A percentile compares a stretch with the other conserved stretches of the same genome.
Conservation (phyloP, 75 land plant genomes). For the Sequoia sempervirens region DNA sequence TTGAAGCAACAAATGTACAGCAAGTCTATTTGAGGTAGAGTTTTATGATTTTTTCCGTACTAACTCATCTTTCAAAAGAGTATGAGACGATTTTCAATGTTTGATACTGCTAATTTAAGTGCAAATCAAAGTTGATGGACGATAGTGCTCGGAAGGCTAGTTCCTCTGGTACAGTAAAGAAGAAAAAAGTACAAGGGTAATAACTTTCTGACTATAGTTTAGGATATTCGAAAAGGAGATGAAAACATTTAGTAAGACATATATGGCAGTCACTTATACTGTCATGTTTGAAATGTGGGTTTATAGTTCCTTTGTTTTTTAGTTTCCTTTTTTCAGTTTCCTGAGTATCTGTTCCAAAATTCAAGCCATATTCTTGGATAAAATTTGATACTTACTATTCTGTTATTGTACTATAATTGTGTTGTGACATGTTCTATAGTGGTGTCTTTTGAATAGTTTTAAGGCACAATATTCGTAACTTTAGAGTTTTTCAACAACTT, state of each 20-base stretch:
- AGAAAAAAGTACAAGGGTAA: background rate
- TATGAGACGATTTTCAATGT: background rate
- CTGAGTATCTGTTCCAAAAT: background rate
- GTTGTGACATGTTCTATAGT: background rate
- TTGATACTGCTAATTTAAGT: background rate
- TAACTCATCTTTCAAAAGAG: background rate
- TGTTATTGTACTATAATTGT: too few species aligned
- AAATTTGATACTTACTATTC: slow-evolving; percentile 6
- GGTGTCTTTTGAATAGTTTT: background rate
- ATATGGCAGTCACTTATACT: background rate
- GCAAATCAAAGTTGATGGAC: background rate
- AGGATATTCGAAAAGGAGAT: background rate
- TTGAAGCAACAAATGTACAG: too few species aligned
- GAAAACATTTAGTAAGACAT: background rate
- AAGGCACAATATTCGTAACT: background rate
- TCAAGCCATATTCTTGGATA: background rate
- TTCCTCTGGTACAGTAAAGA: background rate
- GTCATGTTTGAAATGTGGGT: background rate
- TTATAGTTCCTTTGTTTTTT: background rate
- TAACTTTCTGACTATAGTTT: background rate
- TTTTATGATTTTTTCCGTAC: background rate
- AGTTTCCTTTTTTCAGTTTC: background rate
- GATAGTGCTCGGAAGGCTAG: background rate
- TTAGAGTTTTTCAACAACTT: background rate
- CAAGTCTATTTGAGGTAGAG: background rate